Evolutionary conservation across 306 rosid genomes (phyloP).

Genomic region (Herpetospermum pedunculosum): DNA sequence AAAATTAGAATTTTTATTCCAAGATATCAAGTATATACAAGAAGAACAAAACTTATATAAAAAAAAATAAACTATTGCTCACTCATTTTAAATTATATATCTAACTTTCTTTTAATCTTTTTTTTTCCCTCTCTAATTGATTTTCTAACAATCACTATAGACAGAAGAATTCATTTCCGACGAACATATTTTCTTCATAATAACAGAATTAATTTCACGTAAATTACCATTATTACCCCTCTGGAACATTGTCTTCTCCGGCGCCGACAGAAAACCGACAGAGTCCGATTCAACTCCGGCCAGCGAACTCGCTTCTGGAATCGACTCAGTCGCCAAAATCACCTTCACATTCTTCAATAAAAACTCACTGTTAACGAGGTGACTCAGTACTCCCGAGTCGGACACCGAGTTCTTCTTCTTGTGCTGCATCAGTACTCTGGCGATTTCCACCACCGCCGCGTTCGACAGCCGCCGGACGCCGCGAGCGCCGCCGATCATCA

Average conservation of each 20-base stretch:
- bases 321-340: constrained; percentile 27
- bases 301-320: constrained; percentile 44
- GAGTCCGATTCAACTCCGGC: constrained; percentile 10
- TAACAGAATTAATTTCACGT: constrained; percentile 28
- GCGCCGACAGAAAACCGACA: constrained; percentile 20
- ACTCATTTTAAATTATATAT: constrained; percentile 1
- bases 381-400: constrained; percentile 50
- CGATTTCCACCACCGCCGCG: constrained; percentile 42
- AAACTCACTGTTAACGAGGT: constrained; percentile 36
- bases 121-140: neutral
- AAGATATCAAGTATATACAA: neutral
- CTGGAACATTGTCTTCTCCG: constrained; percentile 27
- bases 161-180: constrained; percentile 59
- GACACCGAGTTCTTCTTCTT: constrained; percentile 39
- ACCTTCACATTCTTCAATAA: constrained; percentile 32
- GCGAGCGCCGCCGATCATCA: constrained; percentile 66
- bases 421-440: constrained; percentile 40
- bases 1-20: neutral
- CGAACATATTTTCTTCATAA: constrained; percentile 48
- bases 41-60: neutral
- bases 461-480: constrained; percentile 55
- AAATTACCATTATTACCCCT: constrained; percentile 26
- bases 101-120: neutral
- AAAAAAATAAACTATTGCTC: neutral
- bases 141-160: constrained; percentile 55